phyloP scores from a whole-genome alignment of 257 asterid species.

The Hygrophila difformis region DNA sequence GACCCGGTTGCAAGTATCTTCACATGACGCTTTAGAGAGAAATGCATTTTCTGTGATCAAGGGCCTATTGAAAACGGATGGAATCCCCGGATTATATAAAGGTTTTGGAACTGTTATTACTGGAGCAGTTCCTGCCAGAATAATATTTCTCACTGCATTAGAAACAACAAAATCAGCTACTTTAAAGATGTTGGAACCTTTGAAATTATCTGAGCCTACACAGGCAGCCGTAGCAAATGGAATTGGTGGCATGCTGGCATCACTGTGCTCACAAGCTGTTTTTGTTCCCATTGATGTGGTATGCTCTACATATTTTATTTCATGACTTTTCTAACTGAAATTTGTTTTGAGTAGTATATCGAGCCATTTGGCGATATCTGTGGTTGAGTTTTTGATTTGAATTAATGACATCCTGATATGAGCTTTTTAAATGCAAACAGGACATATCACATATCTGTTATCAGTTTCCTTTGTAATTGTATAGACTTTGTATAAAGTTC shows the following conservation, averaged over 20 bases:
- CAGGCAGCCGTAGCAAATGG: slow-evolving; percentile 82
- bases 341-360: neutral
- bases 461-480: neutral
- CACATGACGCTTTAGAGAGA: slow-evolving; percentile 44
- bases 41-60: slow-evolving; percentile 59
- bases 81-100: slow-evolving; percentile 70
- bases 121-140: slow-evolving; percentile 77
- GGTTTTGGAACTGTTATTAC: slow-evolving; percentile 76
- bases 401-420: slow-evolving; percentile 1
- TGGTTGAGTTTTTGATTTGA: neutral
- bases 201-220: slow-evolving; percentile 55
- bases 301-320: slow-evolving; percentile 17
- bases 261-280: slow-evolving; percentile 73
- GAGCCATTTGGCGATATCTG: neutral
- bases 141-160: slow-evolving; percentile 71
- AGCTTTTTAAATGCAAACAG: slow-evolving; percentile 1
- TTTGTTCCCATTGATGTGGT: slow-evolving; percentile 90
- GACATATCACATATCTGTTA: neutral
- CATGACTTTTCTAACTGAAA: neutral
- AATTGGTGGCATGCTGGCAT: slow-evolving; percentile 69
- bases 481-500: neutral
- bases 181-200: slow-evolving; percentile 50
- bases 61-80: slow-evolving; percentile 55
- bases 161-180: slow-evolving; percentile 71
- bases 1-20: slow-evolving; percentile 72